phyloP scores from a whole-genome alignment of 2,329 filamentous ascomycete genomes.

The Stemphylium beticola region DNA sequence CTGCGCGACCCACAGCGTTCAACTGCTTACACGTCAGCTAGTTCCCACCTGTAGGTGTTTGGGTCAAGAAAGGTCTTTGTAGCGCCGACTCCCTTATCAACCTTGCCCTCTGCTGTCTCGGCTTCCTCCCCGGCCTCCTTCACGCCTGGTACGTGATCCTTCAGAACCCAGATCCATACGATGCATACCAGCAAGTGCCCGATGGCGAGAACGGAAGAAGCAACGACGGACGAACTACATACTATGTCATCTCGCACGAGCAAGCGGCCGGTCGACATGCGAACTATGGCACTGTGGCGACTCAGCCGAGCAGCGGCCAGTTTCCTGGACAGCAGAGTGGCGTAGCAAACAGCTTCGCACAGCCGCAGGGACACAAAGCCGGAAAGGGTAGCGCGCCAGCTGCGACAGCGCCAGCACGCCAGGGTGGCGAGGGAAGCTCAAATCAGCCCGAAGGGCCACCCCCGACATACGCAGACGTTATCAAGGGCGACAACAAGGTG shows the following conservation, averaged over 20 bases:
- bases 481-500: constrained; percentile 89
- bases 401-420: constrained; percentile 17
- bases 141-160: constrained; percentile 99
- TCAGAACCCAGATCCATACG: constrained; percentile 76
- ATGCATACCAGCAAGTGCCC: constrained; percentile 65
- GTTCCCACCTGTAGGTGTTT: constrained; percentile 64
- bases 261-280: constrained; percentile 49
- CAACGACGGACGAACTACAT: constrained; percentile 26
- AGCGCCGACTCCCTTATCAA: constrained; percentile 93
- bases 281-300: constrained; percentile 53
- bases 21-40: constrained; percentile 7
- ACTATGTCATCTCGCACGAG: constrained; percentile 36
- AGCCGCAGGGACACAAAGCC: constrained; percentile 29
- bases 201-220: constrained; percentile 59
- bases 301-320: constrained; percentile 47
- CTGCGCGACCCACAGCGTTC: neutral
- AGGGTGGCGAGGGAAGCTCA: constrained; percentile 36
- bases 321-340: constrained; percentile 52
- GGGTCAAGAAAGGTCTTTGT: constrained; percentile 96
- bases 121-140: constrained; percentile 78
- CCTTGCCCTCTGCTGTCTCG: constrained; percentile 75
- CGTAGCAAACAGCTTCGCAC: constrained; percentile 38
- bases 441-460: constrained; percentile 60
- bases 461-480: constrained; percentile 88
- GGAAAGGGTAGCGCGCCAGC: constrained; percentile 18